Conservation (phyloP, 2,329 filamentous ascomycete species). For the Aspergillus brunneoviolaceus region DNA sequence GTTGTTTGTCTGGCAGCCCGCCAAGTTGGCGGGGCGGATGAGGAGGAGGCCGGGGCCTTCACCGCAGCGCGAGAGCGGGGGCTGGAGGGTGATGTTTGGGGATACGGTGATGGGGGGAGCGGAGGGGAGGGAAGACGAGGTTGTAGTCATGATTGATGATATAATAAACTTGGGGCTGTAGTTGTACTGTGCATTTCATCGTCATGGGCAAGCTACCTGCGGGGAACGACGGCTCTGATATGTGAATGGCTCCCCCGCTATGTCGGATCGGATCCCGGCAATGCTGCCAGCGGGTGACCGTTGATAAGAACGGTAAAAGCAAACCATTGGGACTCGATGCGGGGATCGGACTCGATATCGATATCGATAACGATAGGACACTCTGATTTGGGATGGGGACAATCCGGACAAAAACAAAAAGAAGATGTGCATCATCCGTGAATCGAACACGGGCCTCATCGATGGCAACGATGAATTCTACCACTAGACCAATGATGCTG, state of each 20-base stretch:
- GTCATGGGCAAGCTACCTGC: no score
- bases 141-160: constrained; percentile 4
- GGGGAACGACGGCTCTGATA: no score
- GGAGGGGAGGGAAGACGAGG: constrained; percentile 2
- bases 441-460: constrained; percentile 50
- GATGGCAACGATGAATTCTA: constrained; percentile 49
- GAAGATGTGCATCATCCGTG: constrained; percentile 44
- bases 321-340: no score
- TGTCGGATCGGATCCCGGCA: no score
- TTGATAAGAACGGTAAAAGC: no score
- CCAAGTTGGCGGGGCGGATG: constrained; percentile 37
- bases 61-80: constrained; percentile 52
- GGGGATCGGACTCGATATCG: no score
- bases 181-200: no score
- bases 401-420: neutral
- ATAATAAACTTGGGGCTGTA: no score
- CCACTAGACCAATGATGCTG: constrained; percentile 48
- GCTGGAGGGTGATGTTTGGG: constrained; percentile 23
- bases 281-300: no score
- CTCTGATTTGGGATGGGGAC: no score
- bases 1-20: constrained; percentile 30
- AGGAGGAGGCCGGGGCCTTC: constrained; percentile 51
- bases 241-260: no score
- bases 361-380: no score
- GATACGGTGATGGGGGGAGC: constrained; percentile 11